A percentile compares a stretch with the other conserved stretches of the same genome.
These are phyloP conservation scores for Teratosphaeria pseudoeucalypti DNA, from an alignment of 2,329 filamentous ascomycete species.

Conservation along the genomic window DNA sequence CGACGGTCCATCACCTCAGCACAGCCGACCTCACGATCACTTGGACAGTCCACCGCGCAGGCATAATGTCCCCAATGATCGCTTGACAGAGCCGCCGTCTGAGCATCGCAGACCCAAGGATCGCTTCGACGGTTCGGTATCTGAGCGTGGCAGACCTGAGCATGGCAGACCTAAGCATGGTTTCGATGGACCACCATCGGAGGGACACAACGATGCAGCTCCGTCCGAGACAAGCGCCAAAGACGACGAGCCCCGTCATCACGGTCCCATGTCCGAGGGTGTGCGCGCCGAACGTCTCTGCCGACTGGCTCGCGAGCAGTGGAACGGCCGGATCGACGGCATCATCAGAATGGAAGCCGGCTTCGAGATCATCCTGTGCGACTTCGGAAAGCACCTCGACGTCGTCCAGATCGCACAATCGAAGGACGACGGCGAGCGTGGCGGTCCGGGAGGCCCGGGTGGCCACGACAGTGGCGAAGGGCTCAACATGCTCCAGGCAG, in stretches of 20 bases:
- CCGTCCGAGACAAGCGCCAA: neutral
- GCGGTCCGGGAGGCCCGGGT: slow-evolving; percentile 4
- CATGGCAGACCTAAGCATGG: neutral
- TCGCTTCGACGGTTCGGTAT: neutral
- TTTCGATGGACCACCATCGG: neutral
- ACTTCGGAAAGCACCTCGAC: slow-evolving; percentile 42
- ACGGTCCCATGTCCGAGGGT: slow-evolving; percentile 20
- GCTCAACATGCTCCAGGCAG: slow-evolving; percentile 29
- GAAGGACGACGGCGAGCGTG: neutral
- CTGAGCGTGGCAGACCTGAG: neutral
- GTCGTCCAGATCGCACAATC: slow-evolving; percentile 24
- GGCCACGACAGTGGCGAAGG: slow-evolving; percentile 5
- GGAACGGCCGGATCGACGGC: slow-evolving; percentile 47
- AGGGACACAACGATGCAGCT: neutral
- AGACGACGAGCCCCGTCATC: neutral
- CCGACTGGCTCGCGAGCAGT: slow-evolving; percentile 39
- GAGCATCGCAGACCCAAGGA: neutral
- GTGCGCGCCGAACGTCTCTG: slow-evolving; percentile 48
- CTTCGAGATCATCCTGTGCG: slow-evolving; percentile 60
- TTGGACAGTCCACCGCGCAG: neutral
- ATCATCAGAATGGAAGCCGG: slow-evolving; percentile 59
- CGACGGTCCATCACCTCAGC: neutral
- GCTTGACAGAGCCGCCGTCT: neutral
- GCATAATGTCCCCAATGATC: neutral
- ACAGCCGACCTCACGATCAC: neutral